phyloP scores from a whole-genome alignment of 208 protist genomes.

The Acanthamoeba comandoni region DNA sequence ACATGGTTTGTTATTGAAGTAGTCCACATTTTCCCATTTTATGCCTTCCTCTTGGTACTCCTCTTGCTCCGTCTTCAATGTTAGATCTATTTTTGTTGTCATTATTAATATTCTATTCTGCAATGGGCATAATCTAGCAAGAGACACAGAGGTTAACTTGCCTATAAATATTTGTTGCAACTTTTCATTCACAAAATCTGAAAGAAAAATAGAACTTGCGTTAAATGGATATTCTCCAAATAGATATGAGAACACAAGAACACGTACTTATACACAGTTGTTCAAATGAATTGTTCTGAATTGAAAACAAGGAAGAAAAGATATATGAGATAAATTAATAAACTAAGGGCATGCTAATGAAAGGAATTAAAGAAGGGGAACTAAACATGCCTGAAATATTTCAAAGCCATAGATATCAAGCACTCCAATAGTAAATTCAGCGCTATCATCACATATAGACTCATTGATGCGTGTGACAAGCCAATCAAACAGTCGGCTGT shows the following conservation, averaged over 20 bases:
- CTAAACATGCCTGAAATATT: constrained; percentile 79
- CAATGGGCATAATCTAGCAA: too few relatives aligned
- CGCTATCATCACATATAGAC: constrained; percentile 85
- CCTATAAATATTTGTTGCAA: constrained; percentile 99
- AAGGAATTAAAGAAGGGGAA: too few relatives aligned
- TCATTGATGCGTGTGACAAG: constrained; percentile 95
- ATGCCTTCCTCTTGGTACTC: constrained; percentile 96
- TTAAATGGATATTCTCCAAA: too few relatives aligned
- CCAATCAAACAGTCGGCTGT: constrained; percentile 95
- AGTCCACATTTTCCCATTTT: constrained; percentile 95
- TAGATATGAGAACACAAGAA: too few relatives aligned
- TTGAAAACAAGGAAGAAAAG: too few relatives aligned
- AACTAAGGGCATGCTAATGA: too few relatives aligned
- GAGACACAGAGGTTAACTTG: too few relatives aligned
- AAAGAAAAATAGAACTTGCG: too few relatives aligned
- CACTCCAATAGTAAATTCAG: constrained; percentile 80
- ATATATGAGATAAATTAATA: too few relatives aligned
- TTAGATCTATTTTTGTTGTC: constrained; percentile 98
- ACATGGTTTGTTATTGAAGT: constrained; percentile 95
- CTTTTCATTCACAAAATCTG: constrained; percentile 95
- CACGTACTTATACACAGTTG: constrained; percentile 85
- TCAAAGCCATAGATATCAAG: constrained; percentile 96
- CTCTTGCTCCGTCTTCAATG: constrained; percentile 94
- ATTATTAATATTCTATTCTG: too few relatives aligned
- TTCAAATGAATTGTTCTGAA: constrained; percentile 36